Evolutionary conservation across 345 rosid genomes (phyloP).

Genomic region (Fremontodendron californicum): DNA sequence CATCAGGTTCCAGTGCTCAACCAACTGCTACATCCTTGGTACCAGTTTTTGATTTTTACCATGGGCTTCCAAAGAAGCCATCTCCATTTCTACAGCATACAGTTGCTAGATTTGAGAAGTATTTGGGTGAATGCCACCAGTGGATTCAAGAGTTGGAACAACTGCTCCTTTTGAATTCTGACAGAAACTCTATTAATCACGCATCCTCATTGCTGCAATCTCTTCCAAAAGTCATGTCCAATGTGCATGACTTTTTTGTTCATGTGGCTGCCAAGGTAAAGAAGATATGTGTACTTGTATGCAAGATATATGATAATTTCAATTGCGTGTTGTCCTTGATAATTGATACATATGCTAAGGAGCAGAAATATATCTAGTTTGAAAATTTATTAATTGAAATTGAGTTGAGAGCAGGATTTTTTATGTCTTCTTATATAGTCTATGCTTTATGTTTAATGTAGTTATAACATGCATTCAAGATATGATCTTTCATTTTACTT

Average conservation of each 20-base stretch:
- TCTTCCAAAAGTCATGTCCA: conserved; percentile 88
- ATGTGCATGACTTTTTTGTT: conserved; percentile 86
- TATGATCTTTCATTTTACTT: conserved; percentile 3
- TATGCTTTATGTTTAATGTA: background rate
- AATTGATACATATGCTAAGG: background rate
- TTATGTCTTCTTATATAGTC: background rate
- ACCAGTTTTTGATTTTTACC: conserved; percentile 76
- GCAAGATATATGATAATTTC: background rate
- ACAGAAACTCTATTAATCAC: conserved; percentile 45
- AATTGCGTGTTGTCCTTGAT: background rate
- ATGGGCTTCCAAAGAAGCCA: conserved; percentile 89
- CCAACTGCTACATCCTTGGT: conserved; percentile 41
- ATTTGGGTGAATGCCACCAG: conserved; percentile 72
- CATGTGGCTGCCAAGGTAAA: conserved; percentile 97
- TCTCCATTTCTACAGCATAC: conserved; percentile 78
- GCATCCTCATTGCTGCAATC: conserved; percentile 66
- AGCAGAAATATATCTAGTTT: background rate
- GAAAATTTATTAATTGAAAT: background rate
- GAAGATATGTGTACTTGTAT: background rate
- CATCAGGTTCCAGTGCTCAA: conserved; percentile 55
- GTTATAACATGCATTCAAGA: background rate
- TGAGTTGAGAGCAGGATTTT: conserved; percentile 8
- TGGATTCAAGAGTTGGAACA: conserved; percentile 97
- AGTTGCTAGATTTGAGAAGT: conserved; percentile 81
- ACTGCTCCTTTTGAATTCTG: conserved; percentile 66